Conservation (phyloP, 352 stramenopile genomes). For the Globisporangium nunn region DNA sequence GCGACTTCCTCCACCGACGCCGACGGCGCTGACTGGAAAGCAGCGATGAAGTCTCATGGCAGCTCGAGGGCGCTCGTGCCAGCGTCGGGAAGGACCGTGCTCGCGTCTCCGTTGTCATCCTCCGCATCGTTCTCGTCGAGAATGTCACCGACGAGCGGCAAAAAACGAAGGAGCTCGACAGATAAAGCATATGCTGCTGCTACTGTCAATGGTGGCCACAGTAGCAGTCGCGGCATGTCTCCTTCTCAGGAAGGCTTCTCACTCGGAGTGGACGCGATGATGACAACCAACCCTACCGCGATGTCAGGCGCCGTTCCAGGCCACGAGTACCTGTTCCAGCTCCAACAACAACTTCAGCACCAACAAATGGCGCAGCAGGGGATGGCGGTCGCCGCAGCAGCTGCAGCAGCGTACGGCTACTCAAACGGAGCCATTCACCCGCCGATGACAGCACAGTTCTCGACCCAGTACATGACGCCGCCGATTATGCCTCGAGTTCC, state of each 20-base stretch:
- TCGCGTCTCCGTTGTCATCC: conserved; percentile 17
- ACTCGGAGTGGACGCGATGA: conserved; percentile 7
- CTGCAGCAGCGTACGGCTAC: conserved; percentile 24
- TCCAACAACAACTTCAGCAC: conserved; percentile 38
- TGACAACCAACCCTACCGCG: conserved; percentile 1
- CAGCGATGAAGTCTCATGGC: conserved; percentile 19
- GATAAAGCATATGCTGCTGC: conserved; percentile 5
- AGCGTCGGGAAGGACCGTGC: conserved; percentile 2
- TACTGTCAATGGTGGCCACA: conserved; percentile 1
- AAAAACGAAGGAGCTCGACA: conserved; percentile 7
- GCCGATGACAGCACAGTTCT: conserved; percentile 14
- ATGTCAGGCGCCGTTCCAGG: conserved; percentile 1
- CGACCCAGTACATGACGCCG: conserved; percentile 9
- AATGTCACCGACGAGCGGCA: conserved; percentile 19
- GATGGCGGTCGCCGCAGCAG: conserved; percentile 13
- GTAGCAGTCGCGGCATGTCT: conserved; percentile 1
- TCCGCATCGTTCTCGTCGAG: conserved; percentile 11
- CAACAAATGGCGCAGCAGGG: conserved; percentile 32
- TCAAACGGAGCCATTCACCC: conserved; percentile 8
- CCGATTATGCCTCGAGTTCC: conserved; percentile 6
- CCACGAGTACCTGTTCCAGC: conserved; percentile 35
- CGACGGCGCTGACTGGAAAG: too few relatives aligned
- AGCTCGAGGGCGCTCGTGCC: conserved; percentile 21
- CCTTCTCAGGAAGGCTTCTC: conserved; percentile 6
- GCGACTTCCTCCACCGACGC: too few relatives aligned